Evolutionary conservation across 148 eudicot species (phyloP).

Genomic region (Linanthus parryae): DNA sequence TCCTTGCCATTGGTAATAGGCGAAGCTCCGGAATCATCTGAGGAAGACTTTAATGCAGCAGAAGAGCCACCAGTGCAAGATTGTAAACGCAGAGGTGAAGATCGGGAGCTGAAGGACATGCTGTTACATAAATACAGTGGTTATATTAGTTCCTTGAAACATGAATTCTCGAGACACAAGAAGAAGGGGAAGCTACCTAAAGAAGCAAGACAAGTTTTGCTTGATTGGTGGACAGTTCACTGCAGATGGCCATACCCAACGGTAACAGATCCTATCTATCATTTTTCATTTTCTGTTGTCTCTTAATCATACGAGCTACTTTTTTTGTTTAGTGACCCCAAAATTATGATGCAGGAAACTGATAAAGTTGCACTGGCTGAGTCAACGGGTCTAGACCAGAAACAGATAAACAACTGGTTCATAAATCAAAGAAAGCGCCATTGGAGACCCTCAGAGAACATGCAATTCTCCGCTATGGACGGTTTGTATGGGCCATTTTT

Average conservation of each 20-base stretch:
- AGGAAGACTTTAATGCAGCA: constrained; percentile 47
- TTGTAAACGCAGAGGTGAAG: constrained; percentile 35
- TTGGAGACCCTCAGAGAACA: constrained; percentile 35
- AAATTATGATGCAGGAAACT: constrained; percentile 22
- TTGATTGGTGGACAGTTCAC: constrained; percentile 68
- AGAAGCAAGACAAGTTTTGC: constrained; percentile 51
- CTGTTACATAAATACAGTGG: constrained; percentile 52
- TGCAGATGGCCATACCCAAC: constrained; percentile 79
- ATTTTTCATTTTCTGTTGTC: not conserved
- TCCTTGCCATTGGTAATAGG: constrained; percentile 18
- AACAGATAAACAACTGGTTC: no score
- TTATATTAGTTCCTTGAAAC: constrained; percentile 45
- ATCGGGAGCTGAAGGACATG: constrained; percentile 57
- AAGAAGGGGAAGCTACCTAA: no score
- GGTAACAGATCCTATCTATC: constrained; percentile 17
- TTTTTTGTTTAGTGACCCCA: constrained; percentile 10
- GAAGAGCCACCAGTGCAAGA: constrained; percentile 37
- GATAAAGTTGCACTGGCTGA: constrained; percentile 30
- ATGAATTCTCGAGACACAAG: constrained; percentile 58
- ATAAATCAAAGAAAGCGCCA: constrained; percentile 34
- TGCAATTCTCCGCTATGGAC: constrained; percentile 28
- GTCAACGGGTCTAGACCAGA: constrained; percentile 30
- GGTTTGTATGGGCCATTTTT: constrained; percentile 16
- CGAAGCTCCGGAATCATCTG: constrained; percentile 45
- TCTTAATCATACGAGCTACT: not conserved